Percentiles rank a stretch among this genome's conserved stretches.
Evolutionary conservation across 352 stramenopile species (phyloP).

Genomic region (Pythium phragmiticola): DNA sequence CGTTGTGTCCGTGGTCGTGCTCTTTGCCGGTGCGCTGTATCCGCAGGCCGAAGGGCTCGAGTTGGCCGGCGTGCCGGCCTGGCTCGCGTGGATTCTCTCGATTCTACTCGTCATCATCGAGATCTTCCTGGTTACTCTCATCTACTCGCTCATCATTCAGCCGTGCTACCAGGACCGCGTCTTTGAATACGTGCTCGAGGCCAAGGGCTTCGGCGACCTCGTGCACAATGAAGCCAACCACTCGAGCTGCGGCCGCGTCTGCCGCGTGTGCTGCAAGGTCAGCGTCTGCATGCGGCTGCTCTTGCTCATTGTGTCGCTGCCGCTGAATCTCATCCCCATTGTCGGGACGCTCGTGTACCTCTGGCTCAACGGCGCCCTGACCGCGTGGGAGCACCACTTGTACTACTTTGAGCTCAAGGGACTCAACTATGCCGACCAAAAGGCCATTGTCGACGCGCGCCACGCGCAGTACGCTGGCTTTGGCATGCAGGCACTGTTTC

Average conservation of each 20-base stretch:
- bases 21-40: constrained; percentile 46
- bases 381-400: constrained; percentile 73
- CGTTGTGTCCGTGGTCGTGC: constrained; percentile 38
- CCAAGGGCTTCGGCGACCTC: constrained; percentile 46
- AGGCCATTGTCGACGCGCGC: constrained; percentile 43
- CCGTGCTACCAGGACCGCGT: constrained; percentile 62
- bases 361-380: constrained; percentile 66
- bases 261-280: constrained; percentile 55
- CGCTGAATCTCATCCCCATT: constrained; percentile 67
- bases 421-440: constrained; percentile 54
- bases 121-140: constrained; percentile 71
- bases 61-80: constrained; percentile 33
- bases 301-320: constrained; percentile 59
- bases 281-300: constrained; percentile 47
- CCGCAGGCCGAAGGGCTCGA: constrained; percentile 48
- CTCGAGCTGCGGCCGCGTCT: constrained; percentile 42
- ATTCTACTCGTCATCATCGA: constrained; percentile 62
- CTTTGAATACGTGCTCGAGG: constrained; percentile 57
- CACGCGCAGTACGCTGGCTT: constrained; percentile 64
- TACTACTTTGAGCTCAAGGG: constrained; percentile 80
- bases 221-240: constrained; percentile 48
- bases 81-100: constrained; percentile 56
- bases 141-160: constrained; percentile 59
- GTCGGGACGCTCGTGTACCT: constrained; percentile 60
- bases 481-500: constrained; percentile 64